These are phyloP conservation scores for Colletotrichum karsti DNA, from an alignment of 2,329 filamentous ascomycete species.

Conservation along the genomic window DNA sequence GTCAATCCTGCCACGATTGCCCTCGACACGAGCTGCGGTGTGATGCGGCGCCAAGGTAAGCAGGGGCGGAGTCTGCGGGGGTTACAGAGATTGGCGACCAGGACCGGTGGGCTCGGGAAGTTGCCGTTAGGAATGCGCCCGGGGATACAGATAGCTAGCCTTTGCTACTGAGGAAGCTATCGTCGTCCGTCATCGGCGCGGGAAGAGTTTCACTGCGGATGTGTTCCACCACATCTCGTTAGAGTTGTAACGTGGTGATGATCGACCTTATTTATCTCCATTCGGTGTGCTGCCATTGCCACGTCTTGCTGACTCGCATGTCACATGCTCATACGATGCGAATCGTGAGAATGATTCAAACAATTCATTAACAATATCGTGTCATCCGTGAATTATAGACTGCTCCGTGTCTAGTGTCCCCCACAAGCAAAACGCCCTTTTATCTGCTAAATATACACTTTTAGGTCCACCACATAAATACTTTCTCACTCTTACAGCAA, in stretches of 20 bases:
- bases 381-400: slow-evolving; percentile 3
- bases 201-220: background rate
- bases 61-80: background rate
- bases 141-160: too few species aligned
- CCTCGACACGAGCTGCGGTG: background rate
- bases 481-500: background rate
- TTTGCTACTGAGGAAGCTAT: background rate
- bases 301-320: background rate
- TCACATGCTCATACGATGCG: background rate
- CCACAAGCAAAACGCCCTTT: background rate
- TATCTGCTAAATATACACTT: background rate
- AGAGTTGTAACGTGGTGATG: background rate
- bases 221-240: background rate
- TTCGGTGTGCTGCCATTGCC: background rate
- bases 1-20: too few species aligned
- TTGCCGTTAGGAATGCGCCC: background rate
- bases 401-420: background rate
- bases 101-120: too few species aligned
- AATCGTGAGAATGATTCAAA: background rate
- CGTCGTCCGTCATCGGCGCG: background rate
- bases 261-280: background rate
- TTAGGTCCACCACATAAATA: background rate
- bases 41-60: background rate
- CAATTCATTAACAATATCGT: background rate
- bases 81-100: background rate